A percentile compares a stretch with the other conserved stretches of the same genome.
Conservation (phyloP, 1,139 yeast species). For the Waltiozyma sp. region DNA sequence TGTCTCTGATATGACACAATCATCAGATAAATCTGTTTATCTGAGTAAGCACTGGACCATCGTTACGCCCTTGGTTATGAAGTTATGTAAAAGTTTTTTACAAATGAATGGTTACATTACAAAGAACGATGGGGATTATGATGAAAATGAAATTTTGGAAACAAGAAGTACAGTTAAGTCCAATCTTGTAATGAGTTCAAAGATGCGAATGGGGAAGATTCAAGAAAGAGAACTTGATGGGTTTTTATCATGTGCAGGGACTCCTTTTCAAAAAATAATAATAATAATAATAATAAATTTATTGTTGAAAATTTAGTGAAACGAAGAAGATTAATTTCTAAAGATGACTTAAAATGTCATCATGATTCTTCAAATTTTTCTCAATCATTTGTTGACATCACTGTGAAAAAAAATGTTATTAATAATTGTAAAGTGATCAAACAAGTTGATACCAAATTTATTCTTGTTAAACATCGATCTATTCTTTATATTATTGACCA, state of each 20-base stretch:
- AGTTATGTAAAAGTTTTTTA: conserved; percentile 23
- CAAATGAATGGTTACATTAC: conserved; percentile 17
- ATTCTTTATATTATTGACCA: conserved; percentile 85
- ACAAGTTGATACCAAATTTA: conserved; percentile 54
- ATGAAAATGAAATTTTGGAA: not conserved
- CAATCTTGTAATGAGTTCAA: conserved; percentile 7
- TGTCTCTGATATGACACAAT: conserved; percentile 31
- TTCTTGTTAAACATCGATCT: conserved; percentile 42
- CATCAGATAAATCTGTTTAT: conserved; percentile 27
- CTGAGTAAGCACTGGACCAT: conserved; percentile 20
- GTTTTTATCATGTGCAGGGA: conserved; percentile 5
- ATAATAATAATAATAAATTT: not conserved
- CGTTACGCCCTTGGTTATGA: conserved; percentile 24
- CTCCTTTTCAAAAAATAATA: too few species aligned
- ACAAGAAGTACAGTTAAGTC: not conserved
- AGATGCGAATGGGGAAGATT: conserved; percentile 10
- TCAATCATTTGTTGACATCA: conserved; percentile 1
- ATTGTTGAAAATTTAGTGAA: conserved; percentile 2
- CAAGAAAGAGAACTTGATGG: conserved; percentile 11
- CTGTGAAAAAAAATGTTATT: conserved; percentile 13
- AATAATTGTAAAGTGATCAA: conserved; percentile 22
- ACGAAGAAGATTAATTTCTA: conserved; percentile 2
- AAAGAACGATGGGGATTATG: not conserved
- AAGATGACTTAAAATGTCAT: not conserved
- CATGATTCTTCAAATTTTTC: conserved; percentile 1